Evolutionary conservation across 805 yeast species (phyloP).

Genomic region (Millerozyma miso): DNA sequence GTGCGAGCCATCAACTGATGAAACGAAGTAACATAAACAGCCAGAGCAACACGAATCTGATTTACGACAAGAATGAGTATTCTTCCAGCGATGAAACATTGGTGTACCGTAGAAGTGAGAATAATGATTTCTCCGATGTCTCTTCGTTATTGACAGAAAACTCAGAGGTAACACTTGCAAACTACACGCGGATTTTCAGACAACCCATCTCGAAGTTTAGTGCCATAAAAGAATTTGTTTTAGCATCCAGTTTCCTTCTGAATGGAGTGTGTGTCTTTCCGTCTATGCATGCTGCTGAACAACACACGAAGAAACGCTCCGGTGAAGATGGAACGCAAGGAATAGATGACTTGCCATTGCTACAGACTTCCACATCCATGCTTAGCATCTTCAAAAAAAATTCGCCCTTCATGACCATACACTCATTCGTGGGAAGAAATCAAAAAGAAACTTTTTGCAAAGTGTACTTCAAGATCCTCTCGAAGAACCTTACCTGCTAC

Average conservation of each 20-base stretch:
- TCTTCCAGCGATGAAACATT: conserved; percentile 2
- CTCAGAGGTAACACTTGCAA: conserved; percentile 18
- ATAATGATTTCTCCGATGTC: conserved; percentile 8
- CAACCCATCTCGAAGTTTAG: conserved; percentile 8
- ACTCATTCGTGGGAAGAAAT: conserved; percentile 9
- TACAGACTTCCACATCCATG: conserved; percentile 19
- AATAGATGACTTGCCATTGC: conserved; percentile 9
- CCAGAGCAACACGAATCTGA: background rate
- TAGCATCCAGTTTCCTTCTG: conserved; percentile 17
- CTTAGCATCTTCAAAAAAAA: conserved; percentile 23
- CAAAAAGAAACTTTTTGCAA: conserved; percentile 21
- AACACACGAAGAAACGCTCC: background rate
- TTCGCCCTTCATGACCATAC: conserved; percentile 25
- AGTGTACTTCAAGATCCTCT: conserved; percentile 25
- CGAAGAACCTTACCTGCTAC: conserved; percentile 26
- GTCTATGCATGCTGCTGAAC: conserved; percentile 7
- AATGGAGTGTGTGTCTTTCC: conserved; percentile 15
- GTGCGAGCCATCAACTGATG: background rate
- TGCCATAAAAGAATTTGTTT: conserved; percentile 11
- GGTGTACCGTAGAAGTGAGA: background rate
- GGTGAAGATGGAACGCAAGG: background rate
- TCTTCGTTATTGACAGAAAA: conserved; percentile 9
- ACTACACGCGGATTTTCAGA: conserved; percentile 12
- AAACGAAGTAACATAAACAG: background rate
- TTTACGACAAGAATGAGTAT: background rate